A percentile compares a stretch with the other conserved stretches of the same genome.
phyloP scores from a whole-genome alignment of 1,284 basidiomycete species.

The Entoloma clypeatum region DNA sequence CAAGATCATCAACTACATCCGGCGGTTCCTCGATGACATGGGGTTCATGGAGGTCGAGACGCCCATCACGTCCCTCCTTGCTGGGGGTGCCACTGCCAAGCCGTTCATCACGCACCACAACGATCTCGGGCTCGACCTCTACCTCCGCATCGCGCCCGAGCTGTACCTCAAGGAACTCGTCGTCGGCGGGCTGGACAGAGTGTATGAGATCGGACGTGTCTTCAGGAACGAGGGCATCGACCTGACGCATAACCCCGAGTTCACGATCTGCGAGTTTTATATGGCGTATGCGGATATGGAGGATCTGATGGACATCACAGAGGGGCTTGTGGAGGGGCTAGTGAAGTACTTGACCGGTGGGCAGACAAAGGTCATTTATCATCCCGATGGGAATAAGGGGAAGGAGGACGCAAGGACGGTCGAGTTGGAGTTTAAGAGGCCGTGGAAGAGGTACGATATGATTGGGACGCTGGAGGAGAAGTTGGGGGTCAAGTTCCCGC shows the following conservation, averaged over 20 bases:
- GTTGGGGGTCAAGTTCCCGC: conserved; percentile 89
- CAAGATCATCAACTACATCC: conserved; percentile 87
- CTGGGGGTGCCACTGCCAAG: conserved; percentile 97
- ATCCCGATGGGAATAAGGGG: conserved; percentile 90
- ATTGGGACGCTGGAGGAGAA: conserved; percentile 95
- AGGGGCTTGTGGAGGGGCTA: conserved; percentile 86
- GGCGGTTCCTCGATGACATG: conserved; percentile 86
- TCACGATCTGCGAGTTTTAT: conserved; percentile 99
- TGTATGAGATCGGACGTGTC: conserved; percentile 97
- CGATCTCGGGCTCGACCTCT: conserved; percentile 96
- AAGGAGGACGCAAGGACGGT: conserved; percentile 54
- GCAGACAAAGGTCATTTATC: conserved; percentile 80
- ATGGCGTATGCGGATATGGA: conserved; percentile 99
- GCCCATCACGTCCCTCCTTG: conserved; percentile 96
- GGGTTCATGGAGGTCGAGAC: conserved; percentile 99
- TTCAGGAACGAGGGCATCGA: conserved; percentile 99
- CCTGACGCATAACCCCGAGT: conserved; percentile 96
- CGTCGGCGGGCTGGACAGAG: conserved; percentile 95
- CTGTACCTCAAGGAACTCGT: conserved; percentile 98
- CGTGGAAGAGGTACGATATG: conserved; percentile 99
- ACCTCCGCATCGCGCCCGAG: conserved; percentile 96
- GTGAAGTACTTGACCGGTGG: conserved; percentile 88
- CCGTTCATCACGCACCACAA: conserved; percentile 99
- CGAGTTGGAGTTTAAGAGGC: conserved; percentile 86
- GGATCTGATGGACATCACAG: conserved; percentile 98